phyloP scores from a whole-genome alignment of 345 rosid genomes.

The Eucalyptus albens region DNA sequence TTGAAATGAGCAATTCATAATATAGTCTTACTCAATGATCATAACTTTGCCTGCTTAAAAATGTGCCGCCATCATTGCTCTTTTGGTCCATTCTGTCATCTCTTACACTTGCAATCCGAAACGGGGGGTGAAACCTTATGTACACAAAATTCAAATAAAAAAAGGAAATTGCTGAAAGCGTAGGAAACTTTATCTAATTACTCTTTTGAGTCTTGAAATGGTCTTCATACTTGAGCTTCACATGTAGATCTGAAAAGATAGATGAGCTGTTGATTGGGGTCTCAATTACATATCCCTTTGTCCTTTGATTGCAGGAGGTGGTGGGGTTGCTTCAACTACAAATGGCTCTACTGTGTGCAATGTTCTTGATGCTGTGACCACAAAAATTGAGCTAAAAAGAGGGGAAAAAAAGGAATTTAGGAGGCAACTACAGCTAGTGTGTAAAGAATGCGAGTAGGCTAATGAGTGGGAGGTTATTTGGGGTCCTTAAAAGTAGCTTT shows the following conservation, averaged over 20 bases:
- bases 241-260: neutral
- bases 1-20: neutral
- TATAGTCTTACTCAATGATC: neutral
- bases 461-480: neutral
- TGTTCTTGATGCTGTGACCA: constrained; percentile 8
- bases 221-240: neutral
- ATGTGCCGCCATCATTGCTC: neutral
- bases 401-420: neutral
- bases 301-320: constrained; percentile 19
- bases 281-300: neutral
- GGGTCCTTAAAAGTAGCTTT: constrained; percentile 20
- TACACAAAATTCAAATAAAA: neutral
- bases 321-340: constrained; percentile 17
- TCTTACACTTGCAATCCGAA: neutral
- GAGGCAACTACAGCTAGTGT: neutral
- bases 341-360: constrained; percentile 2
- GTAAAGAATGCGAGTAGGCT: neutral
- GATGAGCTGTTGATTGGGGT: neutral
- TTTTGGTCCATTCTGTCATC: neutral
- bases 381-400: neutral
- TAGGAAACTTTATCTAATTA: neutral
- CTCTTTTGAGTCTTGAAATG: neutral
- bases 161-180: neutral
- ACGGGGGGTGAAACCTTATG: neutral
- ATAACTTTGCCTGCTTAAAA: neutral